phyloP scores from a whole-genome alignment of 495 filamentous ascomycete species.

The Daldinia decipiens region DNA sequence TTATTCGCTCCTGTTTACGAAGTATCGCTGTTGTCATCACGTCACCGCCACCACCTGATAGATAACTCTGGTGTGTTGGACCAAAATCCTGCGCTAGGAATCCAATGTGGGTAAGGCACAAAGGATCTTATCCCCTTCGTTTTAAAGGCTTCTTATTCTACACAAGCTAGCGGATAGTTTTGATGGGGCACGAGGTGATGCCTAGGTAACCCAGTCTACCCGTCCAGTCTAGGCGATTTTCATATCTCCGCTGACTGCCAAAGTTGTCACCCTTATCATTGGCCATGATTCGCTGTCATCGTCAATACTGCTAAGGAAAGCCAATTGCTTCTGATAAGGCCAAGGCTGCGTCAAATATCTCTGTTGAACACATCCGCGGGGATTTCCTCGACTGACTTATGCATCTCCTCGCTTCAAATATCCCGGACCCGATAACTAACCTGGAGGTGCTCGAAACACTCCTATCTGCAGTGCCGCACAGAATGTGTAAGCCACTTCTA shows the following conservation, averaged over 20 bases:
- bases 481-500: slow-evolving; percentile 20
- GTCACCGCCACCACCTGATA: slow-evolving; percentile 23
- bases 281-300: slow-evolving; percentile 46
- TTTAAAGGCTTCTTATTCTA: slow-evolving; percentile 23
- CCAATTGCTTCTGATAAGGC: slow-evolving; percentile 44
- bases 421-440: slow-evolving; percentile 15
- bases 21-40: slow-evolving; percentile 15
- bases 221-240: slow-evolving; percentile 41
- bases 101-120: slow-evolving; percentile 3
- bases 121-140: slow-evolving; percentile 20
- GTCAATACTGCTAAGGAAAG: slow-evolving; percentile 28
- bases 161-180: slow-evolving; percentile 11
- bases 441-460: slow-evolving; percentile 13
- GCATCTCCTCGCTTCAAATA: slow-evolving; percentile 39
- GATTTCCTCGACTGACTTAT: slow-evolving; percentile 28
- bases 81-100: slow-evolving; percentile 15
- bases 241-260: slow-evolving; percentile 46
- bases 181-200: slow-evolving; percentile 33
- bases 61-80: slow-evolving; percentile 6
- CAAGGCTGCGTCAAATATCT: slow-evolving; percentile 13
- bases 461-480: slow-evolving; percentile 21
- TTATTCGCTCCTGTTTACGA: slow-evolving; percentile 10
- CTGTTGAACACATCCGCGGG: slow-evolving; percentile 42
- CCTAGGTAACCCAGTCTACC: slow-evolving; percentile 26
- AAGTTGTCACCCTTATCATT: slow-evolving; percentile 40